Base-by-base conservation (phyloP, 192 early-diverging fungal species). In the Diversispora epigaea region DNA sequence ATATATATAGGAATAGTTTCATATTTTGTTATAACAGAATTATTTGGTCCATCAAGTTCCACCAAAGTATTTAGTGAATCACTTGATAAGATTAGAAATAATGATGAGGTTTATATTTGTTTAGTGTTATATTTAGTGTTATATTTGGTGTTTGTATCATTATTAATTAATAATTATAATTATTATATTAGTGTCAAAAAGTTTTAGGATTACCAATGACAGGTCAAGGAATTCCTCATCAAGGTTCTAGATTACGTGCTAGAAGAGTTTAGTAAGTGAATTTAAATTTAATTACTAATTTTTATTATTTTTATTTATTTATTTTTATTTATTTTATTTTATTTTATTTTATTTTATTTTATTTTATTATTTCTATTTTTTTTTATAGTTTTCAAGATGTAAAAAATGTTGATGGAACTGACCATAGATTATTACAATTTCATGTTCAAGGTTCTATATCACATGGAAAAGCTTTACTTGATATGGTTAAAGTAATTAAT, bases 41-140 rank as follows among this genome's bases (percentile, higher is more conserved):
- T 88, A 7, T 84, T 86, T 71, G 78, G 84, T 60, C 72, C 85
- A 55, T 80, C 84, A 73, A 84, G 85, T 60, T 78, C 81, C 4
- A 86, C 85, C 0, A 80, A 79, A 68, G 77, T 88, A 47, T 88
- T 86, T 73, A 80, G 77, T n/a, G 83, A 86, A 21, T 81, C 85
- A 55, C 68, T 88, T 68, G 84, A 88, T 60, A 80, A 79, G 25
- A 80, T 82, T 64, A 69, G 82, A 45, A 76, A 71, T 46, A 73
- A 88, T 57, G 77, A 81, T 40, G 76, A 83, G 69, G 78, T 82
- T 74, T 32, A 43, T 39, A 40, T 32, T 7, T 6, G 9, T 22
- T 22, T 60, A n/a, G 22, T 22, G 39, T 63, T 15, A 43, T 8
- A 60, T 22, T 22, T 60, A n/a, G 57, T n/a, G n/a, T n/a, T 55